Evolutionary conservation across 768 basidiomycete species (phyloP), one percentile per base, ranked within the genome.

Genomic region (Podaxis carcinomalis): DNA sequence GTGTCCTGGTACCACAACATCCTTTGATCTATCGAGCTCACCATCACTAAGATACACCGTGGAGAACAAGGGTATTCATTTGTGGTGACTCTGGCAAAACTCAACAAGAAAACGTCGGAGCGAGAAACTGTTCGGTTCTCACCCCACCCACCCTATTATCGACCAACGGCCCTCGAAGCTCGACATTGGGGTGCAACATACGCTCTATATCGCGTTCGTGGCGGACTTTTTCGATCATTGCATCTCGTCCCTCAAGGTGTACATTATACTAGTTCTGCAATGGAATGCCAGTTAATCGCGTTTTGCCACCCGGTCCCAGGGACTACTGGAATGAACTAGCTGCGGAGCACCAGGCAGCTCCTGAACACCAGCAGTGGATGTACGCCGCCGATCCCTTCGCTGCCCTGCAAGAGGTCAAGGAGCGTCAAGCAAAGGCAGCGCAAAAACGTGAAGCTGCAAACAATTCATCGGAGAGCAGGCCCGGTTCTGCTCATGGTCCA

Each of bases 181-280:
- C 89, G 88, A 57, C 95, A 97, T 69, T 95, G 91, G 88, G 93
- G 88, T 40, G 93, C 93, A 14, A 89, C 88, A 2, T 93, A 91
- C 67, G 90, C 91, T 42, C 74, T 96, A 56, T 91, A 94, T 72
- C 86, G 93, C 66, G 93, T 95, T 74, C 75, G 89, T 86, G 53
- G 57, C 55, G 58, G 27, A 60, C 40, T 64, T 44, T 56, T 56
- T 64, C 47, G 52, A 40, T 66, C 51, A 32, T 60, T 25, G 51
- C 44, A 54, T 47, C 37, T 63, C 57, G 51, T 68, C 52, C 65
- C 68, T 72, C 55, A 75, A 70, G 42, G 11, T 69, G 64, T 71
- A 71, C 63, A 62, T 65, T 59, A 62, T 59, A 32, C 57, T 70
- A 92, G 90, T 85, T 90, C 67, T 89, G 85, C 72, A 92, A 92